Evolutionary conservation across 2,329 filamentous ascomycete species (phyloP), one percentile per base, ranked within the genome.

Genomic region (Colletotrichum limetticola): DNA sequence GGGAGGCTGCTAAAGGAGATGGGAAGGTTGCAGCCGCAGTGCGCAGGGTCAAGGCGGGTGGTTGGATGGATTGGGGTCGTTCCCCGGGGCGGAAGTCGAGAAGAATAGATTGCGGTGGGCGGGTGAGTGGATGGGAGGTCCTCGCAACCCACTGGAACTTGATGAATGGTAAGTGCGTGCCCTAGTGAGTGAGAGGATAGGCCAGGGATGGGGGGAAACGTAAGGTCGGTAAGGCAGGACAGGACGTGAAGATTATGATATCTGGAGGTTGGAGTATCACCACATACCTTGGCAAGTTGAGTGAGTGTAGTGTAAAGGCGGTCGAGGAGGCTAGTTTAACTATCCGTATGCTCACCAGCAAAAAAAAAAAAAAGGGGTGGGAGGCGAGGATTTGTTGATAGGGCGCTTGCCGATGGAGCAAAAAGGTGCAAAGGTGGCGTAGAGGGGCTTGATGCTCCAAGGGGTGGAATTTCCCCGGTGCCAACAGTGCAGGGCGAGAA

Each of bases 71-170:
- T 72, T 70, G 55, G 60, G 70, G 52, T 68, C 65, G 56, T 60
- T 37, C 53, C 37, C 60, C 66, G 55, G 60, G 67, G 60, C 60
- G 58, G 56, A 52, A 58, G 66, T 72, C 70, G 66, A 72, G 58
- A 28, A 30, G 46, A 68, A 57, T 70, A 72, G 66, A 70, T 72
- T 72, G 60, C 70, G 66, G 70, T 72, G 70, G 70, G 66, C 53
- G 70, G 66, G 46, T 69, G 66, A 46, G 67, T 69, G 35, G 60
- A 61, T 63, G 53, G 53, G 53, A 58, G 53, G 26, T n/a, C n/a
- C 24, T 65, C 58, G 42, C 49, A 72, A 64, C 70, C 70, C 70
- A 68, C 60, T 60, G 49, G 55, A 28, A 26, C 70, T 72, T 56
- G 57, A 57, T 69, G 57, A 64, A 28, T 55, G 55, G 70, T 70